phyloP scores from a whole-genome alignment of 345 rosid genomes.

The Garcia nutans region DNA sequence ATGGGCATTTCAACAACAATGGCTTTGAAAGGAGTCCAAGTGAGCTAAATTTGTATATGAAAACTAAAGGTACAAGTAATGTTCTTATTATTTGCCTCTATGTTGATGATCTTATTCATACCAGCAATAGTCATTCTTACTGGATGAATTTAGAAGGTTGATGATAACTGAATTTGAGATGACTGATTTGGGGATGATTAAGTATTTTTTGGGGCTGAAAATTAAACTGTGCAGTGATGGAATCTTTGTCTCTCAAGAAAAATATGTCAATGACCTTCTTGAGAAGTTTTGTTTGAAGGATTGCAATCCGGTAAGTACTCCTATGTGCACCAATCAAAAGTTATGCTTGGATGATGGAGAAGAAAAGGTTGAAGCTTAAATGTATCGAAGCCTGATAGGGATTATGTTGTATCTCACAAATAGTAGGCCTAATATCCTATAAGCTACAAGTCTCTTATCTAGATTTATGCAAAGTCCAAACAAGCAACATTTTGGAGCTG shows the following conservation, averaged over 20 bases:
- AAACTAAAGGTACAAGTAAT: not conserved
- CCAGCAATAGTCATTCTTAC: not conserved
- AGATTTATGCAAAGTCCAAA: conserved; percentile 15
- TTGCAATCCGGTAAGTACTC: not conserved
- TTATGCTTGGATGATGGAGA: not conserved
- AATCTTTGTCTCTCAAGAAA: not conserved
- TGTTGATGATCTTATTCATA: not conserved
- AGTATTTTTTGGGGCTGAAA: too few relatives aligned
- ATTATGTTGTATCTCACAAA: not conserved
- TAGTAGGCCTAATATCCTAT: not conserved
- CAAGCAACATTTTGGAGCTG: not conserved
- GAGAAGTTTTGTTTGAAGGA: not conserved
- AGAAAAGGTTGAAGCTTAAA: not conserved
- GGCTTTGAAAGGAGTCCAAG: conserved; percentile 3
- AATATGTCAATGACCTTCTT: not conserved
- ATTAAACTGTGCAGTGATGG: not conserved
- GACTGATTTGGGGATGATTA: not conserved
- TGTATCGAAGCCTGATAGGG: not conserved
- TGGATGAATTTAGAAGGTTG: not conserved
- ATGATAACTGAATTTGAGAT: not conserved
- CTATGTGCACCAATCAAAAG: not conserved
- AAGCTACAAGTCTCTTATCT: not conserved
- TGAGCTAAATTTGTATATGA: not conserved
- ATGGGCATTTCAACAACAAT: not conserved
- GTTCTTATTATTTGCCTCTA: not conserved